Evolutionary conservation across 2,329 filamentous ascomycete genomes (phyloP).

Genomic region (Cladosporium phlei): DNA sequence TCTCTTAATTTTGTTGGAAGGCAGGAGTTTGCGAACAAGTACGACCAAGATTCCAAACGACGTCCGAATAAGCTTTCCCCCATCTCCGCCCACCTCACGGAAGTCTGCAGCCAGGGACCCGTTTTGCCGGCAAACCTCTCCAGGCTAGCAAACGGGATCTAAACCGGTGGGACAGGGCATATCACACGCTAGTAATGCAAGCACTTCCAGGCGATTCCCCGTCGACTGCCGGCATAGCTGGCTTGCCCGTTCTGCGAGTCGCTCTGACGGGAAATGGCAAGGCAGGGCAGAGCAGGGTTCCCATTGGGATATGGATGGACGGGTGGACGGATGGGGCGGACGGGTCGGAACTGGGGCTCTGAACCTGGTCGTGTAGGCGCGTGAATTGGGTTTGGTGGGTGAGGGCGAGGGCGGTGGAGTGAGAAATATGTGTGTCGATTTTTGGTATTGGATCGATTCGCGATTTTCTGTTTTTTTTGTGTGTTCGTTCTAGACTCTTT

Average conservation of each 20-base stretch:
- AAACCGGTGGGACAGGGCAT: background rate
- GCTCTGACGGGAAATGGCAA: conserved; percentile 6
- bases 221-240: conserved; percentile 5
- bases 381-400: no score
- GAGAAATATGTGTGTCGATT: no score
- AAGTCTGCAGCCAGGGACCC: no score
- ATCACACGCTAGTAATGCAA: background rate
- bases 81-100: no score
- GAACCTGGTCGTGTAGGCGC: no score
- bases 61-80: conserved; percentile 11
- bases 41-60: background rate
- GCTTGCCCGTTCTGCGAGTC: conserved; percentile 10
- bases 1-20: background rate
- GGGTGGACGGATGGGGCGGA: background rate
- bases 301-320: background rate
- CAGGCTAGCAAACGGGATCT: background rate
- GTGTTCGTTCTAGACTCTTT: no score
- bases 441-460: no score
- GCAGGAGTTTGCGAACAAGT: no score
- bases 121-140: conserved; percentile 2
- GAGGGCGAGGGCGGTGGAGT: no score
- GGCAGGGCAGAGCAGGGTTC: background rate
- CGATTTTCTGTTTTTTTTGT: no score
- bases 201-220: background rate
- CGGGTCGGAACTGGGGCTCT: no score